Percentiles rank a stretch among this genome's conserved stretches.
These are phyloP conservation scores for Malassezia sp. DNA, from an alignment of 1,284 basidiomycete genomes.

Conservation along the genomic window DNA sequence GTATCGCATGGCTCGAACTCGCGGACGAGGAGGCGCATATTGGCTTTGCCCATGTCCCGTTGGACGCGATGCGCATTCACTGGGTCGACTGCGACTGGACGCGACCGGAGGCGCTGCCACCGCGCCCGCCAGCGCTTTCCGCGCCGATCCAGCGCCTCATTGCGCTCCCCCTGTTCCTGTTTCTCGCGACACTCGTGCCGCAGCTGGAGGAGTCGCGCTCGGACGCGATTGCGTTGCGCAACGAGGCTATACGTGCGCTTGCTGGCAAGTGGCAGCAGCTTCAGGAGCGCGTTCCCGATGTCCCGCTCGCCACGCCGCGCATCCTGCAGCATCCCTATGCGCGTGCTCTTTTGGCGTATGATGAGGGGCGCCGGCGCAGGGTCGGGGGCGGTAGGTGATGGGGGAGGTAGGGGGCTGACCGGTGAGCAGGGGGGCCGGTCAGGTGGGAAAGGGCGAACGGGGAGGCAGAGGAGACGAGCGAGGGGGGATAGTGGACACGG, in stretches of 20 bases:
- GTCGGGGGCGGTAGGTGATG: too few species aligned
- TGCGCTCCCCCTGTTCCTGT: neutral
- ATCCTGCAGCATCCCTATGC: slow-evolving; percentile 13
- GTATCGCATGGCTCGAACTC: slow-evolving; percentile 9
- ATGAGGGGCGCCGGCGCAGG: neutral
- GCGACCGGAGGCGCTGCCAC: neutral
- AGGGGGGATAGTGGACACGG: too few species aligned
- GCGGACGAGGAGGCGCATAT: slow-evolving; percentile 11
- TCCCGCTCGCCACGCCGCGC: neutral
- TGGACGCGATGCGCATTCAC: neutral
- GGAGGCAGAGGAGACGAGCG: too few species aligned
- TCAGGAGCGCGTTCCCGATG: neutral
- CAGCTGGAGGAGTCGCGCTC: slow-evolving; percentile 5
- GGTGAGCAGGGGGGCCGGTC: too few species aligned
- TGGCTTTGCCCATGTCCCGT: slow-evolving; percentile 10
- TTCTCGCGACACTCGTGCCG: slow-evolving; percentile 4
- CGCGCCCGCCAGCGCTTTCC: neutral
- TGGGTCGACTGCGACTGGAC: slow-evolving; percentile 5
- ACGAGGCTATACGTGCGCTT: slow-evolving; percentile 11
- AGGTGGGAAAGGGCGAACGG: too few species aligned
- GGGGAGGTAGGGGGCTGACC: too few species aligned
- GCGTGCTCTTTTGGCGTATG: neutral
- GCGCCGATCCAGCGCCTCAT: neutral
- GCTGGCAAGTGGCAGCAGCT: slow-evolving; percentile 8
- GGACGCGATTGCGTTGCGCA: slow-evolving; percentile 9